Evolutionary conservation across 1,284 basidiomycete species (phyloP), one percentile per base, ranked within the genome.

Genomic region (Irpex sp.): DNA sequence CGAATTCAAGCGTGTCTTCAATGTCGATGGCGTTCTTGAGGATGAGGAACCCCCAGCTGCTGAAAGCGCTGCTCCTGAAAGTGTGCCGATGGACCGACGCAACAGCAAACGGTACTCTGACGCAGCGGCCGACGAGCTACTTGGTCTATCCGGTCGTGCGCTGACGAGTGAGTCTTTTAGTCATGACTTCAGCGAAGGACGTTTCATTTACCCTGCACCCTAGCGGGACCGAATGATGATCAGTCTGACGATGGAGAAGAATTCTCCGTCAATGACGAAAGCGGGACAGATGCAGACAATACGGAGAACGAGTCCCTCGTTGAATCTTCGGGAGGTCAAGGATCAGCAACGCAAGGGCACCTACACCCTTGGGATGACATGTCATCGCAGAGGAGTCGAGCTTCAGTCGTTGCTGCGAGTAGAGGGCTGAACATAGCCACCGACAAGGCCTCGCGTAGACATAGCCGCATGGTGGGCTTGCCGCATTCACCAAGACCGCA

Each of bases 1-100:
- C 63, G 93, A 96, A 73, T 97, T 96, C 77, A 94, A 94, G 68
- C 84, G 86, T 6, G 93, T 95, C 49, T 95, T 94, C 79, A 92
- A 93, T 69, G 88, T 91, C 56, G 81, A 81, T 66, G 81, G 78
- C 65, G 68, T 46, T 71, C 70, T 62, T 71, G 76, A 75, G 5
- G 74, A 75, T 21, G 78, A 71, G 9, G 62, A 66, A 13, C 36
- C 60, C 17, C 53, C 31, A 1, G 55, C 35, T 39, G 13, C 47
- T 37, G 77, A 78, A 50, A 71, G 72, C 59, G 73, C 70, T 21
- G 69, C 73, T 26, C 69, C 75, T 55, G 80, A 82, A 31, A 68
- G 78, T 26, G 78, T 79, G 68, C 71, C 67, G 15, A 65, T 75
- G 54, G 75, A 71, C 60, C 83, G 86, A 65, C 82, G 91, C 68